These are phyloP conservation scores for Pholiota molesta DNA, from an alignment of 768 basidiomycete genomes.

Conservation along the genomic window DNA sequence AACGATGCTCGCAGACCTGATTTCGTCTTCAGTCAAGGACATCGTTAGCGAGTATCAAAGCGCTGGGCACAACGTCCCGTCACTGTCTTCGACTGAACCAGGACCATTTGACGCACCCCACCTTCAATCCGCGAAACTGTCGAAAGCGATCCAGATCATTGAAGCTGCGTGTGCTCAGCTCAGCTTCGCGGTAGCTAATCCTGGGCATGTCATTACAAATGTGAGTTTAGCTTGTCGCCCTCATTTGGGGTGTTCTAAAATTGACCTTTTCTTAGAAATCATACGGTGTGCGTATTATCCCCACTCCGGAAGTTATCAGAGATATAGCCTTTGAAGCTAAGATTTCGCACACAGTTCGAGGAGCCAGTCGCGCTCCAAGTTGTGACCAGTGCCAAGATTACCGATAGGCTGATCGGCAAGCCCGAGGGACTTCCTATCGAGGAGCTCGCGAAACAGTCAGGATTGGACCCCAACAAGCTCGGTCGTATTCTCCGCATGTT, in stretches of 20 bases:
- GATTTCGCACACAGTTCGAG: constrained; percentile 16
- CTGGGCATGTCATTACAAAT: constrained; percentile 29
- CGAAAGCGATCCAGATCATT: constrained; percentile 28
- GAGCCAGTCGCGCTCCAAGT: constrained; percentile 33
- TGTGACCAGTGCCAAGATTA: constrained; percentile 32
- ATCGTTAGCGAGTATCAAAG: constrained; percentile 22
- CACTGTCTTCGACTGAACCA: constrained; percentile 33
- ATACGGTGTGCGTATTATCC: not conserved
- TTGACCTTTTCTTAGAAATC: constrained; percentile 8
- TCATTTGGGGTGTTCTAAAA: not conserved
- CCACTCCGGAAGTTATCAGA: not conserved
- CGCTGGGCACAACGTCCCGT: constrained; percentile 29
- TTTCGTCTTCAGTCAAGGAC: constrained; percentile 10
- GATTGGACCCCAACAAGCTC: constrained; percentile 35
- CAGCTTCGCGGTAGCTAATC: constrained; percentile 25
- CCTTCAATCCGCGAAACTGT: constrained; percentile 15
- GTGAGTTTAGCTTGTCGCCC: constrained; percentile 17
- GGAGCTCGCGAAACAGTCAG: constrained; percentile 27
- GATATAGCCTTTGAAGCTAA: not conserved
- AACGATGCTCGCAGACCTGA: constrained; percentile 12
- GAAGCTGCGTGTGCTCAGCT: constrained; percentile 33
- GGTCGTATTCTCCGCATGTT: constrained; percentile 36
- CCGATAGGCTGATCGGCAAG: constrained; percentile 35
- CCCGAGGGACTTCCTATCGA: constrained; percentile 35
- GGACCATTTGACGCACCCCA: constrained; percentile 34